Evolutionary conservation across 108 stramenopile species (phyloP).

Genomic region (Seminavis robusta): DNA sequence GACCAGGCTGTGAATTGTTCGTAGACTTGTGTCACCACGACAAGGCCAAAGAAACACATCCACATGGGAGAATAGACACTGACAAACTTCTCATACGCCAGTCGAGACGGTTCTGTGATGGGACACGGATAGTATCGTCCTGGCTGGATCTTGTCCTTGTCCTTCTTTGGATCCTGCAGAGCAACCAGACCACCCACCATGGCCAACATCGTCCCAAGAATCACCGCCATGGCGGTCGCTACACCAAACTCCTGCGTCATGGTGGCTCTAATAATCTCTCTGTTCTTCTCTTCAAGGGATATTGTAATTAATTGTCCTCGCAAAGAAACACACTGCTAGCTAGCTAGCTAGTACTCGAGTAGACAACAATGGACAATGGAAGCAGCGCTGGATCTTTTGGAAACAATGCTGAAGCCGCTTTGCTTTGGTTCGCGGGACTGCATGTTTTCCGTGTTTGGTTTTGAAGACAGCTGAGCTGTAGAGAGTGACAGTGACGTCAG

Average conservation of each 20-base stretch:
- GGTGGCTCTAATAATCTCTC: too few species aligned
- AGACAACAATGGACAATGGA: too few species aligned
- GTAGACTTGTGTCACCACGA: conserved; percentile 79
- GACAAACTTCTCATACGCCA: conserved; percentile 74
- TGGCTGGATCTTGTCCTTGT: conserved; percentile 4
- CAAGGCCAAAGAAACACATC: conserved; percentile 71
- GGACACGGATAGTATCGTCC: conserved; percentile 36
- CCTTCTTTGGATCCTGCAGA: conserved; percentile 37
- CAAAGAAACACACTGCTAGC: too few species aligned
- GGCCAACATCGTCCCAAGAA: conserved; percentile 71
- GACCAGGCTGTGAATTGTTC: conserved; percentile 74
- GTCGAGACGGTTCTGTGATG: conserved; percentile 61
- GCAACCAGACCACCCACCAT: conserved; percentile 51
- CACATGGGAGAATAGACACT: conserved; percentile 79
- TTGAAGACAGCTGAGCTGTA: too few species aligned
- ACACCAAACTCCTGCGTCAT: conserved; percentile 17
- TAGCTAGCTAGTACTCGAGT: too few species aligned
- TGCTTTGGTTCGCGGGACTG: too few species aligned
- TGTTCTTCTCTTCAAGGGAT: too few species aligned
- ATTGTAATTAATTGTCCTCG: too few species aligned
- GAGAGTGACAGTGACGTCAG: too few species aligned
- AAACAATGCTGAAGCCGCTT: too few species aligned
- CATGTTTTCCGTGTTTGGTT: too few species aligned
- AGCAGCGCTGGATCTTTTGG: too few species aligned
- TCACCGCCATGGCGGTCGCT: conserved; percentile 49